phyloP scores from a whole-genome alignment of 108 stramenopile species.

The Aurantiochytrium sp. region DNA sequence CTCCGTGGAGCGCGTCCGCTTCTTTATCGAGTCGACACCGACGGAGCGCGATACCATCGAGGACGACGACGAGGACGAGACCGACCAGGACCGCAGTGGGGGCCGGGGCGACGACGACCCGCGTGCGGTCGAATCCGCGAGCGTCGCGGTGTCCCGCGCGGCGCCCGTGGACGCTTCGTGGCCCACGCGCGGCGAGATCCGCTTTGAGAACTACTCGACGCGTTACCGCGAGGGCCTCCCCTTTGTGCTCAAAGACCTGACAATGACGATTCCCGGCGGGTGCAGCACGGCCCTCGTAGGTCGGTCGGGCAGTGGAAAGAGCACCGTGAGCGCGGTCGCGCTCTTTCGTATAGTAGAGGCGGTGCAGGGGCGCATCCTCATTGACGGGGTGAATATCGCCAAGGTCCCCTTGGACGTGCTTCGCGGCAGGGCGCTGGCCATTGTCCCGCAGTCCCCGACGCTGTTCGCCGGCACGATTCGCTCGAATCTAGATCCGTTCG shows the following conservation, averaged over 20 bases:
- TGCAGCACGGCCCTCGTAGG: not conserved
- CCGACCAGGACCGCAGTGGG: not conserved
- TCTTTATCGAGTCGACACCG: slow-evolving; percentile 20
- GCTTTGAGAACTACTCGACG: not conserved
- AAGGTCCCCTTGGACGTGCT: not conserved
- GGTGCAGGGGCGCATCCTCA: not conserved
- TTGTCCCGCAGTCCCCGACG: slow-evolving; percentile 34
- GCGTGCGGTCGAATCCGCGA: not conserved
- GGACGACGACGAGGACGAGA: not conserved
- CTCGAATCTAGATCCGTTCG: slow-evolving; percentile 42
- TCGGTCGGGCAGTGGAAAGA: slow-evolving; percentile 29
- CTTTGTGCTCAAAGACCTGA: slow-evolving; percentile 22
- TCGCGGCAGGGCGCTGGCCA: not conserved
- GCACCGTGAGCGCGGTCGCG: not conserved
- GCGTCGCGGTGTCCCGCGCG: not conserved
- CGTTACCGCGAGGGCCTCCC: slow-evolving; percentile 28
- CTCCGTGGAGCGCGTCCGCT: slow-evolving; percentile 36
- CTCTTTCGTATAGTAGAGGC: slow-evolving; percentile 6
- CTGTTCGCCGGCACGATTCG: slow-evolving; percentile 36
- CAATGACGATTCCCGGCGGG: not conserved
- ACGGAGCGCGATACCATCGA: not conserved
- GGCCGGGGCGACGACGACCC: too few species aligned
- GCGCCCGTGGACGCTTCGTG: not conserved
- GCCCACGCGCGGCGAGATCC: not conserved
- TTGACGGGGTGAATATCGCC: slow-evolving; percentile 34